Conservation (phyloP, 2,329 filamentous ascomycete species). For the Nectriaceae sp. region DNA sequence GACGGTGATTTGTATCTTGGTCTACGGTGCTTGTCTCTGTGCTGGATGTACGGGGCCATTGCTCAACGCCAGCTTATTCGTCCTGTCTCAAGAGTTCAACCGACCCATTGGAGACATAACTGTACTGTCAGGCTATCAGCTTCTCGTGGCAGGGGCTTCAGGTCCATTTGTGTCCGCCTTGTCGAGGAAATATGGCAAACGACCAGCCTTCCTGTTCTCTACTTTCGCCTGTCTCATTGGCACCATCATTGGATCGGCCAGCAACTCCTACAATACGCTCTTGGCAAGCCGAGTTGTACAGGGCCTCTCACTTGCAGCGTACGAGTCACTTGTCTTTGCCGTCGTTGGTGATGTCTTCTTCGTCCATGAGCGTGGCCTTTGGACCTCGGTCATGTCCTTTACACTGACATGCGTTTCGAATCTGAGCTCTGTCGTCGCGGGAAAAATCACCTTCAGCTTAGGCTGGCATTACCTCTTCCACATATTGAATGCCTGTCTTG, state of each 20-base stretch:
- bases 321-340: not conserved
- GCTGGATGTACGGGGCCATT: not conserved
- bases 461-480: constrained; percentile 3
- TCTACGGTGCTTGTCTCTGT: not conserved
- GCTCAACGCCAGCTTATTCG: not conserved
- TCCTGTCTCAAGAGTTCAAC: not conserved
- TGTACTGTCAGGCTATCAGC: not conserved
- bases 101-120: not conserved
- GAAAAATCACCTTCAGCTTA: no score
- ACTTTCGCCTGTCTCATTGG: not conserved
- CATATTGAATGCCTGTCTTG: not conserved
- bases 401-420: no score
- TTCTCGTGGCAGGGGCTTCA: not conserved
- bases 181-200: not conserved
- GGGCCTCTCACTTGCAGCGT: not conserved
- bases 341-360: not conserved
- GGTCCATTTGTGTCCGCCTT: not conserved
- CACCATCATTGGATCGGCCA: not conserved
- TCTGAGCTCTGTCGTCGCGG: no score
- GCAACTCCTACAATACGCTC: not conserved
- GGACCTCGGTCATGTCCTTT: no score
- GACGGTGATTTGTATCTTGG: no score
- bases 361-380: not conserved
- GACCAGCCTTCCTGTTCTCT: not conserved
- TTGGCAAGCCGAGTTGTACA: not conserved